Conservation (phyloP, 2,329 filamentous ascomycete genomes). For the Colletotrichum aenigma region DNA sequence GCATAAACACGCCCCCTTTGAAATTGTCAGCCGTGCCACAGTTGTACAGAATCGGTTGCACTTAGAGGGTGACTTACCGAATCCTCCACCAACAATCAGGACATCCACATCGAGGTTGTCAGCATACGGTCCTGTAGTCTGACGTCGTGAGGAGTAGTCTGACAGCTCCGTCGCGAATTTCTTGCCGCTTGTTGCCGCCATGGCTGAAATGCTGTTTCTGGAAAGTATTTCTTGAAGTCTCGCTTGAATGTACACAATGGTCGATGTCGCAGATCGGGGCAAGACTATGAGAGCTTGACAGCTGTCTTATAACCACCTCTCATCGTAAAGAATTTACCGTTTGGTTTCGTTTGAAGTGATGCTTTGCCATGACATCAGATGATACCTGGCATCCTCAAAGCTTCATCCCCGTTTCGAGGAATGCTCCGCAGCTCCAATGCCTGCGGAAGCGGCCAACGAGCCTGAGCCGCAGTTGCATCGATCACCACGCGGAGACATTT, state of each 20-base stretch:
- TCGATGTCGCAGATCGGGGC: fast-evolving
- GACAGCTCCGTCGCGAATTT: constrained; percentile 46
- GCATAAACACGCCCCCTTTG: constrained; percentile 47
- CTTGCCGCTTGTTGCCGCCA: constrained; percentile 27
- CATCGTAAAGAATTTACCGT: neutral
- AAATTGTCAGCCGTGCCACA: neutral
- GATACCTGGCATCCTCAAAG: neutral
- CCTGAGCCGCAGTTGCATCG: neutral
- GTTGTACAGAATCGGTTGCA: neutral
- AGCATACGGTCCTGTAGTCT: constrained; percentile 42
- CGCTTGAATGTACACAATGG: neutral
- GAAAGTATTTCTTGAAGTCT: neutral
- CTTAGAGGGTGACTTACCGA: constrained; percentile 21
- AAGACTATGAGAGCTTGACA: neutral
- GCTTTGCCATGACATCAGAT: constrained; percentile 2
- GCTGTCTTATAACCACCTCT: neutral
- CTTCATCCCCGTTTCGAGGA: neutral
- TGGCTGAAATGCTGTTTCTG: neutral
- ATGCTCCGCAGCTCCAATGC: neutral
- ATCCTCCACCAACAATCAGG: constrained; percentile 49
- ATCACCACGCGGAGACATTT: neutral
- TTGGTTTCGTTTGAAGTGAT: neutral
- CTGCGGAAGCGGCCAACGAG: neutral
- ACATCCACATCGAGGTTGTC: constrained; percentile 48
- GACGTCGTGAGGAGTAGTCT: constrained; percentile 36